Base-by-base conservation (phyloP, 495 filamentous ascomycete genomes). In the Lindgomyces ingoldianus region DNA sequence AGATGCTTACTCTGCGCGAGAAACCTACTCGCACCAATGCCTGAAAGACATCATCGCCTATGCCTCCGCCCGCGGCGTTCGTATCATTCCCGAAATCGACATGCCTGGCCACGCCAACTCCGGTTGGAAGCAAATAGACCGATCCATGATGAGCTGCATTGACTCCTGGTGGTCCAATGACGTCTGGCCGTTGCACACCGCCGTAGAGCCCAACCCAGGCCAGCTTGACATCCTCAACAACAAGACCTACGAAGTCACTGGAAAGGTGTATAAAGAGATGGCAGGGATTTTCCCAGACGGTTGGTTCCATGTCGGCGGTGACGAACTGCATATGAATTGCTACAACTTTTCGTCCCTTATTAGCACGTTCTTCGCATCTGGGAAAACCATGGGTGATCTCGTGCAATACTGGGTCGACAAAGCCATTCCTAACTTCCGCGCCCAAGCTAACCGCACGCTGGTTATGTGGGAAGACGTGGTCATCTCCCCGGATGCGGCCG, bases 151-250 rank as follows among this genome's bases (percentile, higher is more conserved):
- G 19, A 70, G 81, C 0, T 85, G 82, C 63, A 72, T 65, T 14
- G 68, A 85, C 64, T 78, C 79, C 0, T 85, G 82, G 82, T 85
- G 82, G 82, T 81, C 78, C 19, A 83, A 84, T 56, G 82, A 84
- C 53, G 72, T 74, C 46, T 83, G 75, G 76, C 57, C 75, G 2
- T 62, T 74, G 11, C 82, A 84, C 67, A 85, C 81, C 1, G 80
- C 81, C 25, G 80, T 85, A 9, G 78, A 85, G 73, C 82, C 82
- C 0, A 81, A 79, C 58, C 82, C 82, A 0, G 82, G 82, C 29
- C 82, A 85, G 55, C 75, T 85, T 47, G 82, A 85, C 63, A 82
- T 83, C 64, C 76, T 84, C 63, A 79, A 82, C 68, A 73, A 76
- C 70, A 78, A 78, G 57, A 84, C 82, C 22, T 84, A 84, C 63